Conservation (phyloP, 805 yeast genomes). For the Saturnispora quitensis region DNA sequence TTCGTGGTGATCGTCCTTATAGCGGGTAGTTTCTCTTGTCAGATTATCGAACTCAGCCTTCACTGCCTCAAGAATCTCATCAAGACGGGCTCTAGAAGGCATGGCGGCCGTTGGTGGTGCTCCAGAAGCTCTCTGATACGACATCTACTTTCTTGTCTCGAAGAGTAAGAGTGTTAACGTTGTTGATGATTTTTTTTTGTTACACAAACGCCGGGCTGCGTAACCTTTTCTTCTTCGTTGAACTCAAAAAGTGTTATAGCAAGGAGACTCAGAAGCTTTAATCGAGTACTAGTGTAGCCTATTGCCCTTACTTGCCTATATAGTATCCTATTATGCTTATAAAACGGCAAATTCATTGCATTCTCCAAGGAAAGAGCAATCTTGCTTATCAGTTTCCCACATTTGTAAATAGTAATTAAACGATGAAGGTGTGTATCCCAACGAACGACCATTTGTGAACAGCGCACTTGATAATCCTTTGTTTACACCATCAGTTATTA, state of each 20-base stretch:
- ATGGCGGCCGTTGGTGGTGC: constrained; percentile 17
- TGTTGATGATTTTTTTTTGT: not conserved
- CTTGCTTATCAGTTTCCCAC: not conserved
- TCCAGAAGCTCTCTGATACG: constrained; percentile 22
- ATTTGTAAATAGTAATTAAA: too few species aligned
- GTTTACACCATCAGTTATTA: not conserved
- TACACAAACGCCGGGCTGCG: not conserved
- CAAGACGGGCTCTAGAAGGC: constrained; percentile 26
- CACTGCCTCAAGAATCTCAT: constrained; percentile 84
- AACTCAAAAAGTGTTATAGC: not conserved
- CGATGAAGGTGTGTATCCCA: not conserved
- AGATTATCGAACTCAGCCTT: constrained; percentile 85
- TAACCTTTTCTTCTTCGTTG: not conserved
- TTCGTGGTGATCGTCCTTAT: constrained; percentile 86
- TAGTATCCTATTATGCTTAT: too few species aligned
- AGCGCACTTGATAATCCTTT: too few species aligned
- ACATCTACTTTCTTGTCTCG: constrained; percentile 12
- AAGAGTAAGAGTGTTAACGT: not conserved
- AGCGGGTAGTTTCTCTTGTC: constrained; percentile 74
- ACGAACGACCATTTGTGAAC: too few species aligned
- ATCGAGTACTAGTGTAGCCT: not conserved
- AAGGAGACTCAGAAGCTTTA: not conserved
- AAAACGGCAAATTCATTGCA: not conserved
- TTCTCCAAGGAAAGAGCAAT: not conserved
- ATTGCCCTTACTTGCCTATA: too few species aligned